phyloP scores from a whole-genome alignment of 1,139 yeast species.

The Hanseniaspora uvarum region DNA sequence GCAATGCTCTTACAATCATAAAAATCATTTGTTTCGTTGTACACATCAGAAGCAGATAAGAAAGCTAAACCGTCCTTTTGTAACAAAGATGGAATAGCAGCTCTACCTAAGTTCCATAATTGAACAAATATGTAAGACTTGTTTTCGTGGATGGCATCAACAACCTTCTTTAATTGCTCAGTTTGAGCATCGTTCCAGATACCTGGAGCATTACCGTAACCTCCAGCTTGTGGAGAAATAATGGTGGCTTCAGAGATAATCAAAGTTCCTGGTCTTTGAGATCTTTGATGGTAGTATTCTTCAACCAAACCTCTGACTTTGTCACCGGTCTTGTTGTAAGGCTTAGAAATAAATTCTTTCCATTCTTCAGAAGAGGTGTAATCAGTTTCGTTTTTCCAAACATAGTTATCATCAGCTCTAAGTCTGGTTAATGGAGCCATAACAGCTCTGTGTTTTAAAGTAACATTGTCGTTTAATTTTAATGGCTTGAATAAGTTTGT shows the following conservation, averaged over 20 bases:
- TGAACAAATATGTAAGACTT: conserved; percentile 33
- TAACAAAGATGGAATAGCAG: conserved; percentile 26
- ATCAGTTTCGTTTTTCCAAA: background rate
- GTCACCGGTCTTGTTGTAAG: conserved; percentile 17
- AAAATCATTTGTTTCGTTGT: conserved; percentile 24
- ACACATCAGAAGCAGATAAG: conserved; percentile 24
- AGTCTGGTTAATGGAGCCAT: conserved; percentile 43
- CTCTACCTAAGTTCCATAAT: conserved; percentile 37
- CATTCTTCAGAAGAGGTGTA: conserved; percentile 21
- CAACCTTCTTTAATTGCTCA: conserved; percentile 33
- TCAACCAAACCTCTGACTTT: conserved; percentile 24
- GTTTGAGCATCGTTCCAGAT: conserved; percentile 37
- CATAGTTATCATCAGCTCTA: conserved; percentile 29
- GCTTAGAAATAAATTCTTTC: conserved; percentile 31
- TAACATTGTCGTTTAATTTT: conserved; percentile 33
- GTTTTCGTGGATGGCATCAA: conserved; percentile 33
- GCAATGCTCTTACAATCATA: conserved; percentile 25
- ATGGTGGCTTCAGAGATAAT: conserved; percentile 39
- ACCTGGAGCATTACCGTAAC: conserved; percentile 39
- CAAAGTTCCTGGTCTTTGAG: conserved; percentile 43
- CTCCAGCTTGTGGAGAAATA: conserved; percentile 33
- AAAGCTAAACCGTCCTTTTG: conserved; percentile 24
- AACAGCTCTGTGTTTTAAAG: conserved; percentile 34
- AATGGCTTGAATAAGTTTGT: conserved; percentile 39
- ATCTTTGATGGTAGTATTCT: conserved; percentile 45